Evolutionary conservation across 1,284 basidiomycete species (phyloP).

Genomic region (Sanguinoderma infundibulare): DNA sequence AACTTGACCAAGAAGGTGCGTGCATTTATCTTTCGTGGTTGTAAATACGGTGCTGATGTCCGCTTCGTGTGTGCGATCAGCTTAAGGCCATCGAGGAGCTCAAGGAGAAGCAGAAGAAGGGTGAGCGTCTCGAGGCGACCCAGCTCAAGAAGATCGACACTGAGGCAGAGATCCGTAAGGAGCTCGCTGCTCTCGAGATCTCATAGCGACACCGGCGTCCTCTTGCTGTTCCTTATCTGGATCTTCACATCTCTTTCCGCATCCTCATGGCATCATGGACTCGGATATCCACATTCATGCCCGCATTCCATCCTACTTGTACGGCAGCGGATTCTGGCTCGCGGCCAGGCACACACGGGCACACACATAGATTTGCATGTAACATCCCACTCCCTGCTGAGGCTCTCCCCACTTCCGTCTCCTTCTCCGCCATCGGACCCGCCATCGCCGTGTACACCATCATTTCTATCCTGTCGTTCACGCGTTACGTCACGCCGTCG

Average conservation of each 20-base stretch:
- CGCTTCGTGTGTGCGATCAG: slow-evolving; percentile 43
- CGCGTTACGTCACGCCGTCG: not conserved
- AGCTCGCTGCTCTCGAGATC: slow-evolving; percentile 60
- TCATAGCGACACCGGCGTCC: slow-evolving; percentile 20
- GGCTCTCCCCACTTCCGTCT: not conserved
- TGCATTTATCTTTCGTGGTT: not conserved
- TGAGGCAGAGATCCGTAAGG: slow-evolving; percentile 82
- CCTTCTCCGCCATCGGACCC: not conserved
- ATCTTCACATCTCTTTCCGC: not conserved
- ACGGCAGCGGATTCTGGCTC: not conserved
- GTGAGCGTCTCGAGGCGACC: slow-evolving; percentile 90
- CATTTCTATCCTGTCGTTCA: not conserved
- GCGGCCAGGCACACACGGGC: not conserved
- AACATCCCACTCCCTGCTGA: not conserved
- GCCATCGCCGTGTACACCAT: not conserved
- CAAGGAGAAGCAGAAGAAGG: slow-evolving; percentile 86
- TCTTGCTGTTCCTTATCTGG: not conserved
- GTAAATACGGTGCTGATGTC: not conserved
- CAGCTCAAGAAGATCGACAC: slow-evolving; percentile 96
- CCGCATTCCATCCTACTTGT: not conserved
- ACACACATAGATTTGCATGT: not conserved
- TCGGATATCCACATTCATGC: not conserved
- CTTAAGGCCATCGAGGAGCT: slow-evolving; percentile 96
- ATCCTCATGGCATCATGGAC: not conserved
- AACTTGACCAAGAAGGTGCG: slow-evolving; percentile 90